Conservation (phyloP, 768 basidiomycete genomes). For the Mycena albidolilacea region DNA sequence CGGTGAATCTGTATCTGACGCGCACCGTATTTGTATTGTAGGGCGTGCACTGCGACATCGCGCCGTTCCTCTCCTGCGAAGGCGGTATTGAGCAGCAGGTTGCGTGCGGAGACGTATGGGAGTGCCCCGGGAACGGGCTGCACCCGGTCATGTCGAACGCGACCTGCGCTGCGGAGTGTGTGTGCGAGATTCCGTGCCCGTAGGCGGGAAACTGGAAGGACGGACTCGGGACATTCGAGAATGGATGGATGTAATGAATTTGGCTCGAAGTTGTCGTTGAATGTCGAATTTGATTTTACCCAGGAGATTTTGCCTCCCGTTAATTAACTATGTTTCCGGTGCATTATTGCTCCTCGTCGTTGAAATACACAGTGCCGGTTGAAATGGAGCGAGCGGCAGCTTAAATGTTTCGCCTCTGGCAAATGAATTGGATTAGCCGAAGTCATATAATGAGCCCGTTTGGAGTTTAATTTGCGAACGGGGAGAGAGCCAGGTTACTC, state of each 20-base stretch:
- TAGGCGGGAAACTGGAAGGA: neutral
- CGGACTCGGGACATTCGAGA: neutral
- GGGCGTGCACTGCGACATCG: neutral
- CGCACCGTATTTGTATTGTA: neutral
- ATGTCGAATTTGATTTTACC: too few species aligned
- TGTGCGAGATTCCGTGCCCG: constrained; percentile 32
- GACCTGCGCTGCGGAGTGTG: constrained; percentile 21
- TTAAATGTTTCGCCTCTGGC: neutral
- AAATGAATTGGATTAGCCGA: too few species aligned
- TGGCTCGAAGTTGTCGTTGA: too few species aligned
- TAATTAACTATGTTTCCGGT: too few species aligned
- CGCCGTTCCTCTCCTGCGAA: constrained; percentile 18
- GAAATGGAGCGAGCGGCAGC: too few species aligned
- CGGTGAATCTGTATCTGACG: neutral
- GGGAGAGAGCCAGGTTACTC: too few species aligned
- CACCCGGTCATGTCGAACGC: constrained; percentile 8
- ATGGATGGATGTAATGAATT: neutral
- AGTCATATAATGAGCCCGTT: too few species aligned
- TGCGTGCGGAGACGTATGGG: constrained; percentile 7
- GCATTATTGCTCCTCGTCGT: too few species aligned
- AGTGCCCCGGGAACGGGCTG: constrained; percentile 9
- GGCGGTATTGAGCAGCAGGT: constrained; percentile 29
- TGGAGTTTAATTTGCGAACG: too few species aligned
- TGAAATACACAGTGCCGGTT: too few species aligned
- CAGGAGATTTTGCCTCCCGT: too few species aligned